Base-by-base conservation (phyloP, 2,329 filamentous ascomycete genomes). In the Metarhizium guizhouense region DNA sequence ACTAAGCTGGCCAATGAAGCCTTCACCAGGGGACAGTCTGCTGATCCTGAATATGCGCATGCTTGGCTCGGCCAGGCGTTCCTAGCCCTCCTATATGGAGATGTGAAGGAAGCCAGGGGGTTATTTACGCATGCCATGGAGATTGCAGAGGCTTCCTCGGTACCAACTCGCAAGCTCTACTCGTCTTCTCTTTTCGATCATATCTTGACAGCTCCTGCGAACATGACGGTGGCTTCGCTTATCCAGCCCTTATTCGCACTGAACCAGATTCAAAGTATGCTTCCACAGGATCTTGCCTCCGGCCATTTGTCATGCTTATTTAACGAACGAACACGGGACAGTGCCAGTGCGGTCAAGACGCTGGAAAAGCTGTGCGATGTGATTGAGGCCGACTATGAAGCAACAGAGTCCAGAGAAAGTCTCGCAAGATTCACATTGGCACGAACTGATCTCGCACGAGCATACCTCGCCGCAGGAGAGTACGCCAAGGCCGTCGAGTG, bases 61-160 rank as follows among this genome's bases (percentile, higher is more conserved):
- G 93, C 92, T 16, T 99, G 94, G 95, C 76, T 97, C 7, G 94
- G 94, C 1, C 93, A 97, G 70, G 93, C 90, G 0, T 79, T 96
- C 30, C 80, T 97, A 53, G 91, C 94, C 4, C 77, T 92, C 16
- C 74, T 93, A 32, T 81, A 83, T 52, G 91, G 89, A 1, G 86
- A 95, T 59, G 63, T 74, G 0, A 84, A 82, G 58, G 91, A 96
- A 71, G 92, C 93, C 1, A 80, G 90, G 25, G 85, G 85, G 11
- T 81, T 97, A 10, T 96, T 96, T 66, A 92, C 89, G 1, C 94
- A 99, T 67, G 93, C 94, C 0, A 94, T 96, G 74, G 92, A 95
- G 60, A 93, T 99, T 51, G 85, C 90, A 0, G 88, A 90, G 58
- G 86, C 90, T 0, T 87, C 88, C 0, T 85, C 87, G 0, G 69